These are phyloP conservation scores for Wakefieldia striispora DNA, from an alignment of 768 basidiomycete species.

Conservation along the genomic window DNA sequence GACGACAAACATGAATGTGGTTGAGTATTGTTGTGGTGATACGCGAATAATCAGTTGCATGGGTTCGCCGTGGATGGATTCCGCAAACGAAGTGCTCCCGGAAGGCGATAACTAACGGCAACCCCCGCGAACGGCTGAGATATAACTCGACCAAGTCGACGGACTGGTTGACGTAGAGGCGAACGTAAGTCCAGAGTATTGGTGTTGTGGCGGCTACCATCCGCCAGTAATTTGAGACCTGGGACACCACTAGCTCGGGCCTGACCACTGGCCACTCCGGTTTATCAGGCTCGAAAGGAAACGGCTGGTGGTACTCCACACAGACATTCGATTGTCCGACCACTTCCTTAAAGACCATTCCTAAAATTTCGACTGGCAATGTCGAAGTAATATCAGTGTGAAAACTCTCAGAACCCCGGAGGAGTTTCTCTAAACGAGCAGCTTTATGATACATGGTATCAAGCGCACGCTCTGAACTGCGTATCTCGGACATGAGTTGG, in stretches of 20 bases:
- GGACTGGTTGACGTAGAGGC: slow-evolving; percentile 27
- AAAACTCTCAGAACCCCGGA: background rate
- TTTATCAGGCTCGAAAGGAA: slow-evolving; percentile 1
- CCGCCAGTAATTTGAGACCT: slow-evolving; percentile 44
- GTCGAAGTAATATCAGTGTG: slow-evolving; percentile 15
- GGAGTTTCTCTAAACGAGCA: slow-evolving; percentile 5
- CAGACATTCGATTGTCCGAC: slow-evolving; percentile 3
- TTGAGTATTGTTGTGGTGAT: slow-evolving; percentile 24
- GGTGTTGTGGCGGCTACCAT: slow-evolving; percentile 37
- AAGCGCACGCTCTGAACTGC: slow-evolving; percentile 18
- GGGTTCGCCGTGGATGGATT: slow-evolving; percentile 17
- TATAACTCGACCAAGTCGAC: slow-evolving; percentile 26
- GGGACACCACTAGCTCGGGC: slow-evolving; percentile 37
- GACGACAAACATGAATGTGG: slow-evolving; percentile 26
- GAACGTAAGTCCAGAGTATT: slow-evolving; percentile 38
- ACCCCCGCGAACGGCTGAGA: slow-evolving; percentile 25
- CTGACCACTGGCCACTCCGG: slow-evolving; percentile 11
- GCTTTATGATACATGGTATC: slow-evolving; percentile 21
- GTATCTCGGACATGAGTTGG: slow-evolving; percentile 18
- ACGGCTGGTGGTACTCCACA: slow-evolving; percentile 1
- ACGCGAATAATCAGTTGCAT: slow-evolving; percentile 21
- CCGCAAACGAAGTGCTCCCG: slow-evolving; percentile 21
- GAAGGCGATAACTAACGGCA: slow-evolving; percentile 23
- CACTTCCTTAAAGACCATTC: slow-evolving; percentile 25
- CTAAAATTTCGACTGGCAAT: slow-evolving; percentile 27